phyloP scores from a whole-genome alignment of 805 yeast species.

The Candida vartiovaarae region DNA sequence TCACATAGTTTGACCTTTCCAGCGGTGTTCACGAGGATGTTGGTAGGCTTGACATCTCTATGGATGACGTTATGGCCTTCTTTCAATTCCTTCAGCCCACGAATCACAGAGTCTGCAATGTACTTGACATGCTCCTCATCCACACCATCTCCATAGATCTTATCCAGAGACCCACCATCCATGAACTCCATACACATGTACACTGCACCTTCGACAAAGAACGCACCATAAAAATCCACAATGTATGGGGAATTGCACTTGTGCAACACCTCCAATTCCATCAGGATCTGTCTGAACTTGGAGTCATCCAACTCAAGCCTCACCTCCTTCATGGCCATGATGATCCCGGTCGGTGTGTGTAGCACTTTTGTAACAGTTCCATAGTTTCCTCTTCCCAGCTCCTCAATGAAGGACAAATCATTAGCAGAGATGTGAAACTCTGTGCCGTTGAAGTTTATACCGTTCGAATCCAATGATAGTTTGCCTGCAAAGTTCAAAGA shows the following conservation, averaged over 20 bases:
- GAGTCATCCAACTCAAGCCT: conserved; percentile 87
- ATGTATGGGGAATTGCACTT: conserved; percentile 85
- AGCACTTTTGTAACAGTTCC: conserved; percentile 92
- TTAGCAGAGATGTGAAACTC: conserved; percentile 81
- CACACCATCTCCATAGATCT: conserved; percentile 66
- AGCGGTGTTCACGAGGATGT: conserved; percentile 68
- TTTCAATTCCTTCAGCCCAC: conserved; percentile 77
- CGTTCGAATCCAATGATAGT: conserved; percentile 85
- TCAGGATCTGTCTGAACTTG: conserved; percentile 88
- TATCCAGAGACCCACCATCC: conserved; percentile 95
- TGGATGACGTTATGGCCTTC: conserved; percentile 91
- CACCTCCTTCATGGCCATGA: conserved; percentile 98
- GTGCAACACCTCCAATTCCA: conserved; percentile 93
- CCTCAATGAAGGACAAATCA: conserved; percentile 76
- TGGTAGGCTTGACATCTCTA: conserved; percentile 95
- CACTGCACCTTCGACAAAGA: conserved; percentile 95
- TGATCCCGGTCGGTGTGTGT: conserved; percentile 85
- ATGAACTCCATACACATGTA: conserved; percentile 97
- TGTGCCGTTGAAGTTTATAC: conserved; percentile 87
- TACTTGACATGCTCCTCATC: conserved; percentile 77
- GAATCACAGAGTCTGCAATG: conserved; percentile 71
- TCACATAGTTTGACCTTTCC: conserved; percentile 94
- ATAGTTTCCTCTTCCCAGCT: conserved; percentile 92
- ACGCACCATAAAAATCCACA: conserved; percentile 96
- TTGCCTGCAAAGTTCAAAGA: conserved; percentile 89